Base-by-base conservation (phyloP, 768 basidiomycete genomes). In the Pulveroboletus sp. region DNA sequence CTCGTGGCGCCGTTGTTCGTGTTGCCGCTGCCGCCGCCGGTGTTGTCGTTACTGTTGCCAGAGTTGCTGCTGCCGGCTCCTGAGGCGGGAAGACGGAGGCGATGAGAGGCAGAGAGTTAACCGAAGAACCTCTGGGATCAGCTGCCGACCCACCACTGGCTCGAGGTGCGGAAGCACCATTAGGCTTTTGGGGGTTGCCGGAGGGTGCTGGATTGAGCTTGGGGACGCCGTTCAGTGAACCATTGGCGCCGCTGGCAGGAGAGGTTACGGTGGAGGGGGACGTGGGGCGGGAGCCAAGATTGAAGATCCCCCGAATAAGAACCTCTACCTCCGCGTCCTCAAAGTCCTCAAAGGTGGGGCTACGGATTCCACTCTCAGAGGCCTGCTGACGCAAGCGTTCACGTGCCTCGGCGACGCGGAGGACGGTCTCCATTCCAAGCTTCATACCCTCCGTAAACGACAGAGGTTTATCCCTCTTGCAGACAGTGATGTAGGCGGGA, bases 381-480 rank as follows among this genome's bases (percentile, higher is more conserved):
- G 63, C 59, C 14, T 54, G 57, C 33, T 57, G 50, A 35, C 77
- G 71, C 4, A 78, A 61, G 10, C 68, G 59, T 50, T 76, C 76
- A 17, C 73, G 69, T 2, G 72, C 71, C 26, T 62, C 64, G 27
- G 71, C 73, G 32, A 76, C 50, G 12, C 67, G 69, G 12, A 70
- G 50, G 3, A 70, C 61, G 0, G 71, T 71, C 50, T 71, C 65
- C 54, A 70, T 61, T 1, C 77, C 75, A 18, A 80, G 70, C 31
- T 67, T 67, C 44, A 65, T 57, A 17, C 71, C 76, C 49, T 78
- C 79, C 7, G 63, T 64, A 44, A 71, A 54, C 5, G 61, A 48
- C 26, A 76, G 54, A 14, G 73, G 59, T 26, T 69, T 69, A 2
- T 68, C 66, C 17, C 75, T 63, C 44, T 63, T 67, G 53, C 70